phyloP scores from a whole-genome alignment of 2,329 filamentous ascomycete genomes.

The Scopulariopsis brevicaulis region DNA sequence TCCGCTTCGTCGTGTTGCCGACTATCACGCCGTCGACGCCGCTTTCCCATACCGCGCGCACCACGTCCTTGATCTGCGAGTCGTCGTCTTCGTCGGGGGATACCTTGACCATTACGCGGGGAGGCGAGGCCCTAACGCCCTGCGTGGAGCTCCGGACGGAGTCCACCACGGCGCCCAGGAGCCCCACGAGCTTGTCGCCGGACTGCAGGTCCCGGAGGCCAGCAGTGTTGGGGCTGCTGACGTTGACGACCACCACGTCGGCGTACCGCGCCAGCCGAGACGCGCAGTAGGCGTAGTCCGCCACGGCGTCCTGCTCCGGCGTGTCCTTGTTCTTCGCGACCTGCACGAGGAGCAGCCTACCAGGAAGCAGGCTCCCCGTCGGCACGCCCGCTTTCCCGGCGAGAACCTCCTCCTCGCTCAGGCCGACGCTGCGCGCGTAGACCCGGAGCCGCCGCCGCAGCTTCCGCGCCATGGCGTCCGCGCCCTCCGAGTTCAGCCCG shows the following conservation, averaged over 20 bases:
- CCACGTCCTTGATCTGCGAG: constrained; percentile 77
- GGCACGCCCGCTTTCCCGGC: constrained; percentile 69
- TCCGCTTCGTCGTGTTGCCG: constrained; percentile 85
- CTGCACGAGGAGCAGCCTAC: constrained; percentile 77
- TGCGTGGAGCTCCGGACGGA: constrained; percentile 46
- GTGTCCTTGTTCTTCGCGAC: constrained; percentile 96
- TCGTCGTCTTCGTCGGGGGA: constrained; percentile 89
- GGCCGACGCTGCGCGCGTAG: constrained; percentile 61
- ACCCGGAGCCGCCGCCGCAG: constrained; percentile 67
- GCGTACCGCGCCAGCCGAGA: constrained; percentile 74
- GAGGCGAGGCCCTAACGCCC: constrained; percentile 48
- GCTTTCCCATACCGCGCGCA: constrained; percentile 68
- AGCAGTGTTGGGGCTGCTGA: constrained; percentile 92
- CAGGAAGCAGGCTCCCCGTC: constrained; percentile 66
- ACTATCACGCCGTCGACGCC: constrained; percentile 95
- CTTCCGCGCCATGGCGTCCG: constrained; percentile 72
- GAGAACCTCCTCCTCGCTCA: constrained; percentile 63
- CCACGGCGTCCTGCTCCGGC: constrained; percentile 69
- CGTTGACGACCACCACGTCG: constrained; percentile 95
- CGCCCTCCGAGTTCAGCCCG: constrained; percentile 84
- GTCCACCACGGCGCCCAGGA: constrained; percentile 72
- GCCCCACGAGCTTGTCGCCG: constrained; percentile 66
- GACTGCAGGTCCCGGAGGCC: constrained; percentile 82
- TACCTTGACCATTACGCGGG: constrained; percentile 96
- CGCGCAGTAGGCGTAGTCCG: constrained; percentile 83